Evolutionary conservation across 192 early-diverging fungal genomes (phyloP).

Genomic region (Rhizoclosmatium sp.): DNA sequence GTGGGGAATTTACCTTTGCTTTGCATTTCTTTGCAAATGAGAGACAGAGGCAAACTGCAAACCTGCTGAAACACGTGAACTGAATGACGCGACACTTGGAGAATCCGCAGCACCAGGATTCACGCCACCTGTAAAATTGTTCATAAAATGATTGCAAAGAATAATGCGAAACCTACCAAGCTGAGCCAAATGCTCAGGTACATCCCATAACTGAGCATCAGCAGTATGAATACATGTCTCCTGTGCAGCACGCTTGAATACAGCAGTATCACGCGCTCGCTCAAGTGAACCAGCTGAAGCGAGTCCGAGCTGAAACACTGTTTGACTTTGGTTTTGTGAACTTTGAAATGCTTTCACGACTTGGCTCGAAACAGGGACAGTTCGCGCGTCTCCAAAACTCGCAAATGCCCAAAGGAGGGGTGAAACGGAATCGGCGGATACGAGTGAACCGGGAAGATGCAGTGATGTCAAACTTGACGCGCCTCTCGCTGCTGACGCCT

Average conservation of each 20-base stretch:
- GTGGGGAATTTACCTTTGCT: slow-evolving; percentile 20
- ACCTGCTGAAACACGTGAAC: neutral
- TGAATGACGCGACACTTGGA: slow-evolving; percentile 16
- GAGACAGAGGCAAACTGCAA: neutral
- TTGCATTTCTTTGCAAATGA: slow-evolving; percentile 4
- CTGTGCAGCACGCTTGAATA: slow-evolving; percentile 4
- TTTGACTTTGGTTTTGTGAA: neutral
- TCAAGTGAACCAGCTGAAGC: slow-evolving; percentile 9
- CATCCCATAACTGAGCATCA: slow-evolving; percentile 1
- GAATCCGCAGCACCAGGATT: neutral
- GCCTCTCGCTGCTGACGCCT: neutral
- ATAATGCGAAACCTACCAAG: slow-evolving; percentile 6
- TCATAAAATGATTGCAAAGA: neutral
- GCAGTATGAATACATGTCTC: neutral
- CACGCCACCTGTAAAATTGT: neutral
- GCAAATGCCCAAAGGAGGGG: slow-evolving; percentile 15
- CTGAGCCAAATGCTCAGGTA: slow-evolving; percentile 18
- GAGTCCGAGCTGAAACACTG: neutral
- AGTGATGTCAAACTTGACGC: slow-evolving; percentile 6
- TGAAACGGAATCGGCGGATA: neutral
- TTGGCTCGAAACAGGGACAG: neutral
- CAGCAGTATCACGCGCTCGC: slow-evolving; percentile 11
- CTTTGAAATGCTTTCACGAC: neutral
- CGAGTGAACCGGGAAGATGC: slow-evolving; percentile 6
- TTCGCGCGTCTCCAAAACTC: neutral